A percentile compares a stretch with the other conserved stretches of the same genome.
Conservation (phyloP, 768 basidiomycete genomes). For the Exsudoporus frostii region DNA sequence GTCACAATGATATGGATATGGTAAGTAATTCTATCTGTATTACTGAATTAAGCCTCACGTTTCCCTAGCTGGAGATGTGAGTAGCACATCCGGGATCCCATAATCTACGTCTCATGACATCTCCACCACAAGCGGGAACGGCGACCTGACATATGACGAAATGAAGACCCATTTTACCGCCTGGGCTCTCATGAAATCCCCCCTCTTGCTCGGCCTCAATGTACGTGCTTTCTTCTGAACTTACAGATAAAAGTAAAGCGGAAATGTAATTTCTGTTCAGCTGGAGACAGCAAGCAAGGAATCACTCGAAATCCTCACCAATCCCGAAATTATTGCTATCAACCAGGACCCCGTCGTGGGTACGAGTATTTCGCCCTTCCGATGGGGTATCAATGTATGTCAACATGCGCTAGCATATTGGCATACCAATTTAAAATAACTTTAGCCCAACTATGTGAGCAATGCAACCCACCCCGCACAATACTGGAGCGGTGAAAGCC, state of each 20-base stretch:
- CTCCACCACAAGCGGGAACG: conserved; percentile 51
- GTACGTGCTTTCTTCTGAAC: conserved; percentile 32
- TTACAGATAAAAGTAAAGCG: conserved; percentile 6
- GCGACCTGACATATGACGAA: conserved; percentile 58
- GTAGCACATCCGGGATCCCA: conserved; percentile 5
- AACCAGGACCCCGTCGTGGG: conserved; percentile 66
- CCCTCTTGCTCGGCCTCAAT: conserved; percentile 59
- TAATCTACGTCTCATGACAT: background rate
- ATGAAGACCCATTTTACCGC: conserved; percentile 69
- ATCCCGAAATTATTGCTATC: conserved; percentile 63
- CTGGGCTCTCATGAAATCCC: conserved; percentile 70
- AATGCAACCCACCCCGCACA: conserved; percentile 56
- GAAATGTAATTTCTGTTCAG: conserved; percentile 26
- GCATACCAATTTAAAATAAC: background rate
- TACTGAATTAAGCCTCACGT: background rate
- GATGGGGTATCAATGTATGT: conserved; percentile 65
- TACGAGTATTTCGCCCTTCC: conserved; percentile 60
- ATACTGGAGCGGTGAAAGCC: conserved; percentile 65
- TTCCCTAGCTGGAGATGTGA: conserved; percentile 52
- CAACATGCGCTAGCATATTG: background rate
- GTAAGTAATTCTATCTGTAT: conserved; percentile 32
- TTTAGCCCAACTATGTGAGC: conserved; percentile 37
- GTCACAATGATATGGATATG: conserved; percentile 68
- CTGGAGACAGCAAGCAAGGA: conserved; percentile 49
- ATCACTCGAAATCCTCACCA: conserved; percentile 55